A percentile compares a stretch with the other conserved stretches of the same genome.
These are phyloP conservation scores for Stephania cephalantha DNA, from an alignment of 164 flowering plant genomes.

Conservation along the genomic window DNA sequence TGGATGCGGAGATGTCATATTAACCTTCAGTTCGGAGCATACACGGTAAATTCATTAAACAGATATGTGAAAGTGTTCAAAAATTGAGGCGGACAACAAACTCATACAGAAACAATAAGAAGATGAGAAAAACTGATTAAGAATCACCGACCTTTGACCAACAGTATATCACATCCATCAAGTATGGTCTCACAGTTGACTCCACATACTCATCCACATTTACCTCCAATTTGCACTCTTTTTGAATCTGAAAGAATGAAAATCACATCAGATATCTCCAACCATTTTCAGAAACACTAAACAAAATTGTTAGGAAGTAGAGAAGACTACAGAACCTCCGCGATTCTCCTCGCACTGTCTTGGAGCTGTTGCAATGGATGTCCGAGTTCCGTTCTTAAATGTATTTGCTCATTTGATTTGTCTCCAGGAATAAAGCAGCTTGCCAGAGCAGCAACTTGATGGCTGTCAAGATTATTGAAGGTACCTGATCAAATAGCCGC, in stretches of 20 bases:
- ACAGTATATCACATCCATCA: conserved; percentile 90
- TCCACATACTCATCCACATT: conserved; percentile 96
- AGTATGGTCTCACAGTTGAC: conserved; percentile 74
- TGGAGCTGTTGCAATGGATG: conserved; percentile 93
- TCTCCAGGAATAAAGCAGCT: conserved; percentile 98
- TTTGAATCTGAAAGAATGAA: conserved; percentile 52
- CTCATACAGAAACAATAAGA: not conserved
- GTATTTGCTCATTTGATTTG: conserved; percentile 78
- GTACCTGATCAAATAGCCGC: conserved; percentile 48
- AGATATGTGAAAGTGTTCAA: not conserved
- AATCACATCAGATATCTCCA: not conserved
- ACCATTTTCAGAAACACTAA: not conserved
- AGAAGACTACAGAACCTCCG: conserved; percentile 34
- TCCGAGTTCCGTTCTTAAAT: conserved; percentile 82
- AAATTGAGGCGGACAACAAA: not conserved
- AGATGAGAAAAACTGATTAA: not conserved
- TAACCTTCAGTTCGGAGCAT: not conserved
- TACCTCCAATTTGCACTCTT: conserved; percentile 88
- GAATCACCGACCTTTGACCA: conserved; percentile 78
- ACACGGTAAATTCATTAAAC: too few relatives aligned
- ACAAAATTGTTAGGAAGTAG: not conserved
- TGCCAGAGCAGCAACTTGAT: conserved; percentile 95
- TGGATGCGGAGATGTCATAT: not conserved
- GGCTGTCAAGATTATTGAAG: conserved; percentile 93
- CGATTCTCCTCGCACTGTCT: conserved; percentile 93